Percentiles rank a stretch among this genome's conserved stretches.
Conservation (phyloP, 495 filamentous ascomycete species). For the Annulohypoxylon bovei region DNA sequence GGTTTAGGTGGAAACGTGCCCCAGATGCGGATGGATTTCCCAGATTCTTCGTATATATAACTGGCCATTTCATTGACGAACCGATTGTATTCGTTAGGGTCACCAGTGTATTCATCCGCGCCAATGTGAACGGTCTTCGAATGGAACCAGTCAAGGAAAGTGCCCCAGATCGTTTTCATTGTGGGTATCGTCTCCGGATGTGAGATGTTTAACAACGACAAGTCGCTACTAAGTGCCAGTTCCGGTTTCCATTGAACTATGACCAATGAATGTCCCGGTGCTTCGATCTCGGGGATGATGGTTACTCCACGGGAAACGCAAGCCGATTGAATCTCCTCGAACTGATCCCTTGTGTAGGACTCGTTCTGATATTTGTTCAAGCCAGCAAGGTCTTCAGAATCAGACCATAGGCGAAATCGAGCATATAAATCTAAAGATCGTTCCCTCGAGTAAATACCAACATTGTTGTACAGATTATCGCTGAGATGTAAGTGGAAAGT, state of each 20-base stretch:
- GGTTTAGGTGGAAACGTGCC: constrained; percentile 59
- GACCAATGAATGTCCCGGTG: constrained; percentile 61
- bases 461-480: constrained; percentile 61
- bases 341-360: constrained; percentile 57
- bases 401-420: constrained; percentile 56
- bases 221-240: constrained; percentile 53
- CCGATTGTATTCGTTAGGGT: constrained; percentile 54
- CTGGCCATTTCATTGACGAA: constrained; percentile 60
- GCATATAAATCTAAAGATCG: constrained; percentile 55
- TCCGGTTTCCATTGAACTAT: constrained; percentile 64
- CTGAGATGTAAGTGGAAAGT: constrained; percentile 63
- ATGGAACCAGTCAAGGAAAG: constrained; percentile 63
- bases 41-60: constrained; percentile 53
- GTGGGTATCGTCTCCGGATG: constrained; percentile 62
- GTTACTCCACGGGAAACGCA: constrained; percentile 62
- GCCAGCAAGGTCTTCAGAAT: constrained; percentile 50
- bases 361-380: constrained; percentile 59
- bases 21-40: constrained; percentile 62
- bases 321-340: constrained; percentile 55
- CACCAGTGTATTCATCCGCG: constrained; percentile 61
- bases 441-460: constrained; percentile 50
- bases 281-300: constrained; percentile 64
- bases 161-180: constrained; percentile 61
- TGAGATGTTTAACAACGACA: constrained; percentile 62
- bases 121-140: constrained; percentile 64